Percentiles rank a stretch among this genome's conserved stretches.
Evolutionary conservation across 257 asterid species (phyloP).

Genomic region (Voacanga thouarsii): DNA sequence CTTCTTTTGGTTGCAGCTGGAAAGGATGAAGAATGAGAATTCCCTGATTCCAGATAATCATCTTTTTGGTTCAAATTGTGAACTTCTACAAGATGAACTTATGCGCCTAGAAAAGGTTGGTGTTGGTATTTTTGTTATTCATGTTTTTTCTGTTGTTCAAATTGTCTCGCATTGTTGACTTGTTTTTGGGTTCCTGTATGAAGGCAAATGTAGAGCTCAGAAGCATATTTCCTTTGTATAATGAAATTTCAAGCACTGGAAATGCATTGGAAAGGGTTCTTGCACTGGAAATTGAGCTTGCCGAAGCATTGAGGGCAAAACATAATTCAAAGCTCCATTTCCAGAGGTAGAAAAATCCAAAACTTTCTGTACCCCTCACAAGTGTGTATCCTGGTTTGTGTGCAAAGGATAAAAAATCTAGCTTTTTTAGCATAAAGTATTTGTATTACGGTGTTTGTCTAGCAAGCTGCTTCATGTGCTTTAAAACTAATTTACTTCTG

Average conservation of each 20-base stretch:
- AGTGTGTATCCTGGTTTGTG: neutral
- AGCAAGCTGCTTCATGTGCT: neutral
- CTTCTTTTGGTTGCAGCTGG: constrained; percentile 58
- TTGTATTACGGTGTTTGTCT: neutral
- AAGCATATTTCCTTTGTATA: constrained; percentile 68
- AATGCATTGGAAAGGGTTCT: constrained; percentile 87
- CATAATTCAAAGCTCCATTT: constrained; percentile 46
- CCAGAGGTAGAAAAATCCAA: constrained; percentile 54
- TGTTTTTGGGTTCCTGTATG: constrained; percentile 11
- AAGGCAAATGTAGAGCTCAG: constrained; percentile 86
- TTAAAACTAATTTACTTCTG: neutral
- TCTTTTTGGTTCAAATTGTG: constrained; percentile 35
- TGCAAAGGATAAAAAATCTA: neutral
- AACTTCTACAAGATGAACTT: constrained; percentile 52
- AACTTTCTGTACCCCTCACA: neutral
- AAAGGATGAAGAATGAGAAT: constrained; percentile 88
- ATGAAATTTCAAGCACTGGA: constrained; percentile 58
- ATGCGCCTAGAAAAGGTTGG: constrained; percentile 65
- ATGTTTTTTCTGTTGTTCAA: neutral
- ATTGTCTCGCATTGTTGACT: constrained; percentile 5
- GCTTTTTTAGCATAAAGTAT: too few relatives aligned
- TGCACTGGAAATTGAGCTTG: constrained; percentile 90
- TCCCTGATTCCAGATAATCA: constrained; percentile 29
- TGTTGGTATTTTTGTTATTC: neutral
- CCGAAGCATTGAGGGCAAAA: constrained; percentile 78